Evolutionary conservation across 495 filamentous ascomycete genomes (phyloP).

Genomic region (Xylaria palmicola): DNA sequence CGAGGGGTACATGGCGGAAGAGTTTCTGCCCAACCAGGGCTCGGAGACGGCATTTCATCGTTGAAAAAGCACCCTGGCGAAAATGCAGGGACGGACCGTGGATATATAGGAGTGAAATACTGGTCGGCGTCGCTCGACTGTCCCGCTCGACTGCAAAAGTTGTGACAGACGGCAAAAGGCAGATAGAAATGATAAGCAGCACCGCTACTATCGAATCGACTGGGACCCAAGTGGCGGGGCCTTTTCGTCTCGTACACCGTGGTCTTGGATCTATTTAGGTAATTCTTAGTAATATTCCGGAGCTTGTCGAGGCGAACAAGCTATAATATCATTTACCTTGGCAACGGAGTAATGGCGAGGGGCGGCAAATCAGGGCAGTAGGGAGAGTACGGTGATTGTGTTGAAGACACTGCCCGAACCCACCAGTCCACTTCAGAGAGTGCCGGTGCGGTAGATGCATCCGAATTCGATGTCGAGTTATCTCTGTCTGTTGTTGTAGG

Average conservation of each 20-base stretch:
- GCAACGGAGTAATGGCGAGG: constrained; percentile 20
- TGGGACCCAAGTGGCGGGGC: not conserved
- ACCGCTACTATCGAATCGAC: not conserved
- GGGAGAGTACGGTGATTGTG: not conserved
- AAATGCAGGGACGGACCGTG: not conserved
- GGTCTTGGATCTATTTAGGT: not conserved
- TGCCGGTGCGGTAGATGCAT: not conserved
- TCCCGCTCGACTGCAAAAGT: not conserved
- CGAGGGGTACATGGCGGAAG: not conserved
- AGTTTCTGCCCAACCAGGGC: not conserved
- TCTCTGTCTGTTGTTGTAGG: constrained; percentile 16
- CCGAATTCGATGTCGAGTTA: constrained; percentile 4
- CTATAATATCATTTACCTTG: constrained; percentile 2
- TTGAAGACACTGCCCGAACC: constrained; percentile 8
- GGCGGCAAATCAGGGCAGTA: constrained; percentile 15
- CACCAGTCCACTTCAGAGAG: constrained; percentile 18
- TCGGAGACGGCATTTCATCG: not conserved
- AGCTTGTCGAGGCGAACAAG: not conserved
- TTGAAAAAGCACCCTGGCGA: not conserved
- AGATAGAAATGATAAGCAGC: constrained; percentile 18
- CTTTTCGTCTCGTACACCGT: constrained; percentile 8
- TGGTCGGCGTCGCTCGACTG: not conserved
- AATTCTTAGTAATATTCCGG: not conserved
- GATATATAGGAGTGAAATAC: not conserved
- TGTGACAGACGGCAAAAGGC: constrained; percentile 12